Base-by-base conservation (phyloP, 2,329 filamentous ascomycete species). In the Epichloe bromicola region DNA sequence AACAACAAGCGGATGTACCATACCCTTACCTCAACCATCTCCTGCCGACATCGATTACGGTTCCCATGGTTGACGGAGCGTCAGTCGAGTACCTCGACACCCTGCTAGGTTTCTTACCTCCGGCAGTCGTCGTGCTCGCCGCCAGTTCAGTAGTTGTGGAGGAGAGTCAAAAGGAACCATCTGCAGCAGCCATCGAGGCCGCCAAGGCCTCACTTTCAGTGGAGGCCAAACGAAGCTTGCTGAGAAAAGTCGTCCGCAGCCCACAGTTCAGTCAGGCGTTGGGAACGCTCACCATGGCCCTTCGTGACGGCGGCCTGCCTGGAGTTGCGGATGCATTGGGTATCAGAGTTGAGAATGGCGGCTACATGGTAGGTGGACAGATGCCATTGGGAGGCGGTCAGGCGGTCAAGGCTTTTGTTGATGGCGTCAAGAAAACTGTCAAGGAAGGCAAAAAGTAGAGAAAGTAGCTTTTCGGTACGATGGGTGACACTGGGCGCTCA, bases 261-360 rank as follows among this genome's bases (percentile, higher is more conserved):
- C 91, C 93, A 17, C 93, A 98, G 63, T 89, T 98, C 62, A 80
- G 82, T 54, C 93, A 97, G 66, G 91, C 88, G 58, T 70, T 96
- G 39, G 80, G 82, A 1, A 93, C 86, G 63, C 70, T 98, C 59
- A 95, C 89, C 0, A 82, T 89, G 67, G 93, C 93, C 12, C 73
- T 98, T 51, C 77, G 89, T 52, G 91, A 97, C 59, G 93, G 93
- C 12, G 93, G 91, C 0, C 69, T 98, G 52, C 90, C 91, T 4
- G 94, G 83, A 59, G 85, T 98, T 56, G 85, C 88, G 6, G 89
- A 95, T 60, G 91, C 90, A 4, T 72, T 98, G 39, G 79, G 82
- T 6, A 79, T 97, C 53, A 80, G 82, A 58, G 80, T 98, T 19
- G 78, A 85, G 61, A 88, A 95, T 63, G 85, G 85, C n/a, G 91